phyloP scores from a whole-genome alignment of 2,329 filamentous ascomycete species.

The Parafenestella ontariensis region DNA sequence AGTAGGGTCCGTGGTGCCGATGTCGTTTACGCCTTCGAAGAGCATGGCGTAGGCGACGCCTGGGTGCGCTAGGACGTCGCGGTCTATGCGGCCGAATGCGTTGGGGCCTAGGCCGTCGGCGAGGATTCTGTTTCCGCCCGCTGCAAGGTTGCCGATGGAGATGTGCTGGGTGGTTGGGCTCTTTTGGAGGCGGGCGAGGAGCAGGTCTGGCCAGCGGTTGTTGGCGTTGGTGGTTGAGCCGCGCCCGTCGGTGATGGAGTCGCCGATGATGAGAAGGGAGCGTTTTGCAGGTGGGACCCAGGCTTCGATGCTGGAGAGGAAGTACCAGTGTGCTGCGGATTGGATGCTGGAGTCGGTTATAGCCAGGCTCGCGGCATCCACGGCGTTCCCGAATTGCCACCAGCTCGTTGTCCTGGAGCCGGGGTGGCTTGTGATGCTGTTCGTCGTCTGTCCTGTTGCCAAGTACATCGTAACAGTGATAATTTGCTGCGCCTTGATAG shows the following conservation, averaged over 20 bases:
- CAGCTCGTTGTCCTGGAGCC: constrained; percentile 69
- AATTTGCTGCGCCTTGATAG: constrained; percentile 58
- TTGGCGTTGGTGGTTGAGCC: constrained; percentile 66
- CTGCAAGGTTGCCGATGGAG: constrained; percentile 69
- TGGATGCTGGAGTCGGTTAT: constrained; percentile 48
- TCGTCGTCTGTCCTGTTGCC: constrained; percentile 62
- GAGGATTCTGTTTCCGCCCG: constrained; percentile 72
- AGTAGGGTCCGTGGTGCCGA: constrained; percentile 61
- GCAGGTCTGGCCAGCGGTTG: constrained; percentile 55
- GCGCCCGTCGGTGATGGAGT: constrained; percentile 71
- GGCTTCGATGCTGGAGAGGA: constrained; percentile 65
- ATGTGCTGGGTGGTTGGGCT: constrained; percentile 55
- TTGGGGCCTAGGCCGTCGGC: constrained; percentile 68
- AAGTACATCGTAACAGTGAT: constrained; percentile 67
- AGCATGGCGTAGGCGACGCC: constrained; percentile 57
- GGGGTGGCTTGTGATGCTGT: constrained; percentile 68
- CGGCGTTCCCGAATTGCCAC: constrained; percentile 65
- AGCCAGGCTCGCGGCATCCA: constrained; percentile 57
- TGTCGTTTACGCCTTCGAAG: constrained; percentile 49
- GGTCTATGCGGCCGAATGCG: constrained; percentile 65
- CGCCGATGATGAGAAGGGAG: constrained; percentile 64
- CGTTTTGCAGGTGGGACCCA: constrained; percentile 54
- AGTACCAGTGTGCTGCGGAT: constrained; percentile 60
- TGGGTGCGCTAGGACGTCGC: constrained; percentile 67
- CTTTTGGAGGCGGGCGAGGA: constrained; percentile 56